Evolutionary conservation across 495 filamentous ascomycete genomes (phyloP).

Genomic region (Geoglossum glabrum): DNA sequence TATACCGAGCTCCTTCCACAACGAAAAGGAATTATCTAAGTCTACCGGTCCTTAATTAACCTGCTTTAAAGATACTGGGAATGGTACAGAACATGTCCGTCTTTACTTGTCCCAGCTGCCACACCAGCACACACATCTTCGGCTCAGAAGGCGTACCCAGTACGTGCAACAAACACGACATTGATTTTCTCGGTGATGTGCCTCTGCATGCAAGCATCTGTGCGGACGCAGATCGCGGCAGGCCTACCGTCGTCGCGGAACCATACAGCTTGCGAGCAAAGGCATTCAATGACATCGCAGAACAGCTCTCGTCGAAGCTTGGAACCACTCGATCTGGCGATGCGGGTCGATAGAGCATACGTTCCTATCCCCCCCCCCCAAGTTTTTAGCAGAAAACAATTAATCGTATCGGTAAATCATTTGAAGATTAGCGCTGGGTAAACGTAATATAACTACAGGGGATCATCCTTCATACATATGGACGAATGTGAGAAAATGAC

Average conservation of each 20-base stretch:
- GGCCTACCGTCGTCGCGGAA: slow-evolving; percentile 78
- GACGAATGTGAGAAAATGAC: too few relatives aligned
- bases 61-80: slow-evolving; percentile 37
- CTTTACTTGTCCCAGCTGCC: slow-evolving; percentile 66
- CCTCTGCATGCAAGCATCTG: slow-evolving; percentile 76
- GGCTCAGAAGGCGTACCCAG: slow-evolving; percentile 31
- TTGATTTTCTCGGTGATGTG: slow-evolving; percentile 71
- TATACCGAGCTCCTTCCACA: too few relatives aligned
- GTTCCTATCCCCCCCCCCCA: too few relatives aligned
- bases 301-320: slow-evolving; percentile 24
- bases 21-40: neutral
- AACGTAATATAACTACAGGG: too few relatives aligned
- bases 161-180: slow-evolving; percentile 40
- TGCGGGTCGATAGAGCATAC: too few relatives aligned
- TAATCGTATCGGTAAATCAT: too few relatives aligned
- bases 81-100: slow-evolving; percentile 92
- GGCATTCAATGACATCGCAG: slow-evolving; percentile 53
- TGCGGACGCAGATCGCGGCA: slow-evolving; percentile 71
- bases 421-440: too few relatives aligned
- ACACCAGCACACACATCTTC: slow-evolving; percentile 58
- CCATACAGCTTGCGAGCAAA: slow-evolving; percentile 46
- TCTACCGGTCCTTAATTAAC: neutral
- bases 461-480: too few relatives aligned
- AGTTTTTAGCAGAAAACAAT: too few relatives aligned
- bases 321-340: too few relatives aligned